Conservation (phyloP, 371 early-diverging fungal species). For the Mortierella sp. region DNA sequence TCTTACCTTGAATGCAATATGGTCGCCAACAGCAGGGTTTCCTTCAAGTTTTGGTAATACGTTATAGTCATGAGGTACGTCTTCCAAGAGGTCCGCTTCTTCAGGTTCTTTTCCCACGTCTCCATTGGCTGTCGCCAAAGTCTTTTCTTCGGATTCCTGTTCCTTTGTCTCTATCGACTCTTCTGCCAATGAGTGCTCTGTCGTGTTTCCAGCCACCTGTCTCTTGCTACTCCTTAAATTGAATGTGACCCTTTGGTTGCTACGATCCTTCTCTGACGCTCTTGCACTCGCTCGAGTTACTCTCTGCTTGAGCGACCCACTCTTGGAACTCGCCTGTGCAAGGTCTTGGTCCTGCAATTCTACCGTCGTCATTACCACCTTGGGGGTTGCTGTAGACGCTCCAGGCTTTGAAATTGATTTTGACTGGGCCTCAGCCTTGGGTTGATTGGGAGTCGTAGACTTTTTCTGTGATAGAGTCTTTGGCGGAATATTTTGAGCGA, state of each 20-base stretch:
- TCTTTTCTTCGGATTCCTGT: neutral
- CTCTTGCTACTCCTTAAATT: no score
- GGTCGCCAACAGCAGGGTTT: conserved; percentile 15
- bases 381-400: conserved; percentile 4
- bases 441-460: neutral
- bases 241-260: no score
- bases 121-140: neutral
- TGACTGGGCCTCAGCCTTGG: no score
- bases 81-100: neutral
- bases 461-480: neutral
- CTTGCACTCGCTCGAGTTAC: no score
- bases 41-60: conserved; percentile 19
- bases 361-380: conserved; percentile 34
- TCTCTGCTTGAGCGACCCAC: no score
- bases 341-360: conserved; percentile 19
- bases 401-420: no score
- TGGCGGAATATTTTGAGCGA: neutral
- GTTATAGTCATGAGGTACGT: conserved; percentile 21
- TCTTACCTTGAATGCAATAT: conserved; percentile 42
- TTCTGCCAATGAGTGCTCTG: neutral
- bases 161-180: neutral
- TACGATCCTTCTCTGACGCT: no score
- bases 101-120: neutral
- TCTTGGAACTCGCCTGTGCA: neutral
- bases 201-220: no score